phyloP scores from a whole-genome alignment of 306 rosid species.

The Dryas drummondii region DNA sequence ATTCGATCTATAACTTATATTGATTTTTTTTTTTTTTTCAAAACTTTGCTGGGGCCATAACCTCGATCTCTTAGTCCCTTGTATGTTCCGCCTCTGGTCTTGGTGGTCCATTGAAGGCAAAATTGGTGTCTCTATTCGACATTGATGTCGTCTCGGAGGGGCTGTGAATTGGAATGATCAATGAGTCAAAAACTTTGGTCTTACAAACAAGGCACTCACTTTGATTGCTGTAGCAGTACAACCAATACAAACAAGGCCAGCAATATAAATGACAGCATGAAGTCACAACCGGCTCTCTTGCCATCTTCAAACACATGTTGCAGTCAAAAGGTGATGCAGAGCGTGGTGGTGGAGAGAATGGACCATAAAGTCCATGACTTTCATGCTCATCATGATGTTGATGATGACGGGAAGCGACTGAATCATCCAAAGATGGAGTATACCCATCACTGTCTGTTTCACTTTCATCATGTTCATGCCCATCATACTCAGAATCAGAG shows the following conservation, averaged over 20 bases:
- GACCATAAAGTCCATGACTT: neutral
- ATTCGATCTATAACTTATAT: too few relatives aligned
- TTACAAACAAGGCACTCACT: conserved; percentile 3
- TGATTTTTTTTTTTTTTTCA: too few relatives aligned
- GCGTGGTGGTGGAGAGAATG: neutral
- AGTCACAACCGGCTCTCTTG: conserved; percentile 14
- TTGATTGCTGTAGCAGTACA: neutral
- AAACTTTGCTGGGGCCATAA: too few relatives aligned
- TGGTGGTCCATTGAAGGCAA: neutral
- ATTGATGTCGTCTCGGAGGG: too few relatives aligned
- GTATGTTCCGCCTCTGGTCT: too few relatives aligned
- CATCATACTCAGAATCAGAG: too few relatives aligned
- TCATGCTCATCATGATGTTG: neutral
- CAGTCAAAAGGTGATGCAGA: neutral
- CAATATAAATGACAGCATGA: conserved; percentile 9
- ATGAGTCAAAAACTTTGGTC: neutral
- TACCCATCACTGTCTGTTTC: too few relatives aligned
- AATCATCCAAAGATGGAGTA: too few relatives aligned
- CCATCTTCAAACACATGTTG: conserved; percentile 7
- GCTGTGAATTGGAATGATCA: neutral
- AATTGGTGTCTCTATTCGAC: neutral
- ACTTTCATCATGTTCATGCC: too few relatives aligned
- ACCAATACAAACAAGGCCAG: conserved; percentile 1
- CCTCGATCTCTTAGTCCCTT: too few relatives aligned
- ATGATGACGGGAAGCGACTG: too few relatives aligned